These are phyloP conservation scores for Amphirosellinia nigrospora DNA, from an alignment of 495 filamentous ascomycete genomes.

Conservation along the genomic window DNA sequence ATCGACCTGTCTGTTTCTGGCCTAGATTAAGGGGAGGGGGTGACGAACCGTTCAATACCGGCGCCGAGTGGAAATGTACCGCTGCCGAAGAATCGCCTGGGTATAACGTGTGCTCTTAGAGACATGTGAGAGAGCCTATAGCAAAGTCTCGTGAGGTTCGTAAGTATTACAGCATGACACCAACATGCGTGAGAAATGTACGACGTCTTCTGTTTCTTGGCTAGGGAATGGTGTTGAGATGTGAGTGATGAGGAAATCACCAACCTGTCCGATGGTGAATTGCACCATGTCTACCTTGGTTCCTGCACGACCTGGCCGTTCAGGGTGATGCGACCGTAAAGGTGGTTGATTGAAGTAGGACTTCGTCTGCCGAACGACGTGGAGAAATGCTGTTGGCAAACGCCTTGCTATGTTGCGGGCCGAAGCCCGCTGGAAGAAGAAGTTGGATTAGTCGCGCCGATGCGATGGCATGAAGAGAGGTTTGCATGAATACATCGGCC, in stretches of 20 bases:
- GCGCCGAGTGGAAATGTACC: constrained; percentile 25
- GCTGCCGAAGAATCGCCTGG: constrained; percentile 30
- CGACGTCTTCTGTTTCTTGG: no score
- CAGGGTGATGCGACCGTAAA: constrained; percentile 22
- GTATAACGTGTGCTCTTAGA: constrained; percentile 25
- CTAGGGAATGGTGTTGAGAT: no score
- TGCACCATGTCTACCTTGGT: constrained; percentile 21
- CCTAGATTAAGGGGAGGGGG: neutral
- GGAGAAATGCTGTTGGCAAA: constrained; percentile 28
- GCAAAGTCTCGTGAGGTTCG: neutral
- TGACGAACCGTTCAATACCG: constrained; percentile 27
- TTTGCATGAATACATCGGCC: neutral
- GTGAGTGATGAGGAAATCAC: neutral
- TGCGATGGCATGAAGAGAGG: neutral
- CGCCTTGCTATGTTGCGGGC: constrained; percentile 29
- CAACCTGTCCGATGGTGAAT: constrained; percentile 22
- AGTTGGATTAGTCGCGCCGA: neutral
- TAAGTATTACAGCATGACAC: neutral
- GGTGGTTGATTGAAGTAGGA: constrained; percentile 18
- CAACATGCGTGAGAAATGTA: neutral
- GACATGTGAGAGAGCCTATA: constrained; percentile 24
- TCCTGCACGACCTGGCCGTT: constrained; percentile 22
- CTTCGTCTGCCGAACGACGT: constrained; percentile 24
- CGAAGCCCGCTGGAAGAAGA: constrained; percentile 22
- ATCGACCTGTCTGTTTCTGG: neutral